Evolutionary conservation across 768 basidiomycete species (phyloP), one percentile per base, ranked within the genome.

Genomic region (Mycena leptocephala): DNA sequence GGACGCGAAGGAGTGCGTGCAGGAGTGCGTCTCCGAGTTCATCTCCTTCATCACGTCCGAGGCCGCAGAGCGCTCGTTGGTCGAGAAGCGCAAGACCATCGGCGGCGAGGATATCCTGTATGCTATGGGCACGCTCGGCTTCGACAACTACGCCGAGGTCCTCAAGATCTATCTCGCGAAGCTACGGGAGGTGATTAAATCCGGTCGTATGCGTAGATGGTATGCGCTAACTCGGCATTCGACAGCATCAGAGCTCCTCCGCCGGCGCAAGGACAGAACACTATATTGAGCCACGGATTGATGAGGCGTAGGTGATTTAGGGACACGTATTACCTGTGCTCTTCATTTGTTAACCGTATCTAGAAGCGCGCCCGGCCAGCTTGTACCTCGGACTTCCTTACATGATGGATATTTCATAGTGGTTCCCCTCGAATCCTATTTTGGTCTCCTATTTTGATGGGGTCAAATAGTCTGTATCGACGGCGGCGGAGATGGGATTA

Each of bases 11-110:
- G 98, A 99, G 86, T 97, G 96, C 85, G 96, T 99, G 53, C 98
- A 99, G 84, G 98, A 99, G 86, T 98, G 97, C 85, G 96, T 98
- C 70, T 97, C 95, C 53, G 98, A 99, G 87, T 99, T 98, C 89
- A 99, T 99, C 84, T 94, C 93, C 80, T 99, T 99, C 90, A 97
- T 99, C 87, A 98, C 97, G 33, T 95, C 94, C 55, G 98, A 99
- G 84, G 98, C 98, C 6, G 96, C 96, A 20, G 98, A 99, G 85
- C 96, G 96, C 81, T 97, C 97, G 79, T 92, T 95, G 82, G 88
- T 95, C 79, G 97, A 99, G 88, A 99, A 99, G 86, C 91, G 98
- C 76, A 99, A 99, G 89, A 99, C 98, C 73, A 97, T 99, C 55
- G 97, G 96, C 16, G 98, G 98, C 30, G 97, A 99, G 88, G 98